Evolutionary conservation across 2,329 filamentous ascomycete genomes (phyloP).

Genomic region (Trichothecium roseum): DNA sequence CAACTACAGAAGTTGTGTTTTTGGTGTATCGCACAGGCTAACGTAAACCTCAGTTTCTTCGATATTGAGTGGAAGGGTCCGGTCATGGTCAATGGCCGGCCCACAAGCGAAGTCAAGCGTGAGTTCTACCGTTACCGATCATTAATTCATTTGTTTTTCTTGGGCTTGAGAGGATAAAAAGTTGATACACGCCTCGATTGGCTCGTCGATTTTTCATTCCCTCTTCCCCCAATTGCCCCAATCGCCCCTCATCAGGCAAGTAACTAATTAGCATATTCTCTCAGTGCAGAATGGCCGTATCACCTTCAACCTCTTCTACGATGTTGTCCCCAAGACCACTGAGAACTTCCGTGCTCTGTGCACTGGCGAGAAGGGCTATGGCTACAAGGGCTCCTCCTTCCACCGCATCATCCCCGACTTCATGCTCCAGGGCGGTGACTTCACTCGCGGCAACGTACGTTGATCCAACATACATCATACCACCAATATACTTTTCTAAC

Average conservation of each 20-base stretch:
- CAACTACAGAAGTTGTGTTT: background rate
- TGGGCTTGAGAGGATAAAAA: no score
- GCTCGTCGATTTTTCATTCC: no score
- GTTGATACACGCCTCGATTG: no score
- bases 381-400: slow-evolving; percentile 76
- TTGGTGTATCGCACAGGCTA: slow-evolving; percentile 7
- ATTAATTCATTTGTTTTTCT: no score
- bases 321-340: slow-evolving; percentile 78
- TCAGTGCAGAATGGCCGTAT: slow-evolving; percentile 67
- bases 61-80: slow-evolving; percentile 66
- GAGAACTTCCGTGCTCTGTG: slow-evolving; percentile 79
- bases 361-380: slow-evolving; percentile 71
- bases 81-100: slow-evolving; percentile 48
- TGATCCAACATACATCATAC: slow-evolving; percentile 1
- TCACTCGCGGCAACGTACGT: slow-evolving; percentile 82
- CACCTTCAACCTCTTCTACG: slow-evolving; percentile 80
- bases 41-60: slow-evolving; percentile 48
- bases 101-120: slow-evolving; percentile 49
- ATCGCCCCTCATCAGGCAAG: background rate
- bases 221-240: background rate
- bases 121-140: no score
- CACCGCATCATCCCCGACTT: slow-evolving; percentile 89
- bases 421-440: slow-evolving; percentile 96
- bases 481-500: slow-evolving; percentile 12
- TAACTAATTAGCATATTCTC: slow-evolving; percentile 13